These are phyloP conservation scores for Rhodocollybia butyracea DNA, from an alignment of 768 basidiomycete species.

Conservation along the genomic window DNA sequence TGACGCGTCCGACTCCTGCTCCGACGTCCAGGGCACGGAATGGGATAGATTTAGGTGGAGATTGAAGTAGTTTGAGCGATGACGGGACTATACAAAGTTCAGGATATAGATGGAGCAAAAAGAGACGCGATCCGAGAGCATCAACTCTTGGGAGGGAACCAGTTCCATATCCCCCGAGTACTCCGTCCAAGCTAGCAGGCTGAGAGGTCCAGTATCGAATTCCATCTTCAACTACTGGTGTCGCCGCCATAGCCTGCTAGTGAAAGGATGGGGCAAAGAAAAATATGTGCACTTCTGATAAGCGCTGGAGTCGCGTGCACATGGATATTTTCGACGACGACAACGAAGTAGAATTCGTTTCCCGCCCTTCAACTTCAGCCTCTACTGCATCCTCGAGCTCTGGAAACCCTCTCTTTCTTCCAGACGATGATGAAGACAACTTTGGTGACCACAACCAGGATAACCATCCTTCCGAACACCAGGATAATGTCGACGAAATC, in stretches of 20 bases:
- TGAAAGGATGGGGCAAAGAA: too few species aligned
- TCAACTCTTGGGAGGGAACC: conserved; percentile 85
- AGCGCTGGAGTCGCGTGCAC: too few species aligned
- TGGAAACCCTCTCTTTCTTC: conserved; percentile 47
- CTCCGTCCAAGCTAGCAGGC: conserved; percentile 28
- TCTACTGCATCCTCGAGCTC: background rate
- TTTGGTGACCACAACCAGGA: conserved; percentile 22
- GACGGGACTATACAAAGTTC: conserved; percentile 76
- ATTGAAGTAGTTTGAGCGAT: conserved; percentile 52
- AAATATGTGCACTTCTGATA: too few species aligned
- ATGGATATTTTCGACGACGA: conserved; percentile 56
- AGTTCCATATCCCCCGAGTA: conserved; percentile 26
- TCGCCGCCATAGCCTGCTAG: conserved; percentile 9
- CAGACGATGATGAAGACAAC: conserved; percentile 48
- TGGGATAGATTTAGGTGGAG: conserved; percentile 21
- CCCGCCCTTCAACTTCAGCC: conserved; percentile 9
- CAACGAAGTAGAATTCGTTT: conserved; percentile 16
- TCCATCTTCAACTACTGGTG: conserved; percentile 68
- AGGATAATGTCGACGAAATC: conserved; percentile 46
- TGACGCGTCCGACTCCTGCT: conserved; percentile 93
- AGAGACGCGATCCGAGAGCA: conserved; percentile 83
- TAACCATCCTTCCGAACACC: conserved; percentile 26
- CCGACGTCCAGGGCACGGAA: conserved; percentile 88
- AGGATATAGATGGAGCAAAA: conserved; percentile 80
- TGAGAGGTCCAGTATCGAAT: conserved; percentile 85